Evolutionary conservation across 148 eudicot species (phyloP).

Genomic region (Cornus suecica): DNA sequence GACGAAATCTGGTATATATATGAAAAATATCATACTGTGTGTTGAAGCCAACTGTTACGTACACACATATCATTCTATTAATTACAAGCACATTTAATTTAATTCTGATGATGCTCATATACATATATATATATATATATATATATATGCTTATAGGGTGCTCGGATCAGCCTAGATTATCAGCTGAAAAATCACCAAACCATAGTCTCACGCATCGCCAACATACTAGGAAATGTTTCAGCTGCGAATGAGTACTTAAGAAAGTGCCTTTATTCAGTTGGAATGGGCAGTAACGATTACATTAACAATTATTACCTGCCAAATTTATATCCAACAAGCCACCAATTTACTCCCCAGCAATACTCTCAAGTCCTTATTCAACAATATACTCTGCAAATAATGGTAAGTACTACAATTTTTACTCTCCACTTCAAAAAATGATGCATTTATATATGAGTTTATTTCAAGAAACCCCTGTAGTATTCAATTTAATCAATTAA

Average conservation of each 20-base stretch:
- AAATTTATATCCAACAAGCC: slow-evolving; percentile 16
- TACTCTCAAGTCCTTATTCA: slow-evolving; percentile 31
- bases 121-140: too few species aligned
- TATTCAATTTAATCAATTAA: too few species aligned
- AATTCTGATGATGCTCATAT: not conserved
- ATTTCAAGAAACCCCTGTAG: too few species aligned
- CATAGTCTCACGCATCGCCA: slow-evolving; percentile 13
- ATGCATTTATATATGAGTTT: too few species aligned
- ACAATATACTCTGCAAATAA: slow-evolving; percentile 29
- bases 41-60: too few species aligned
- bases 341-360: slow-evolving; percentile 14
- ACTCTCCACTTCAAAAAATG: too few species aligned
- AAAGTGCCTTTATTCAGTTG: slow-evolving; percentile 45
- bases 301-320: slow-evolving; percentile 56
- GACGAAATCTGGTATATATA: slow-evolving; percentile 21
- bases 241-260: slow-evolving; percentile 18
- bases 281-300: slow-evolving; percentile 58
- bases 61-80: not conserved
- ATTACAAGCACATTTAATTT: not conserved
- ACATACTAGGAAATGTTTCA: not conserved
- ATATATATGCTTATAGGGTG: too few species aligned
- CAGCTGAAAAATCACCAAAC: slow-evolving; percentile 38
- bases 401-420: slow-evolving; percentile 22
- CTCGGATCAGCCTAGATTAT: slow-evolving; percentile 32
- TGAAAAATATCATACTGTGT: too few species aligned